Percentiles rank a stretch among this genome's conserved stretches.
These are phyloP conservation scores for Eucalyptus sp. DNA, from an alignment of 345 rosid species.

Conservation along the genomic window DNA sequence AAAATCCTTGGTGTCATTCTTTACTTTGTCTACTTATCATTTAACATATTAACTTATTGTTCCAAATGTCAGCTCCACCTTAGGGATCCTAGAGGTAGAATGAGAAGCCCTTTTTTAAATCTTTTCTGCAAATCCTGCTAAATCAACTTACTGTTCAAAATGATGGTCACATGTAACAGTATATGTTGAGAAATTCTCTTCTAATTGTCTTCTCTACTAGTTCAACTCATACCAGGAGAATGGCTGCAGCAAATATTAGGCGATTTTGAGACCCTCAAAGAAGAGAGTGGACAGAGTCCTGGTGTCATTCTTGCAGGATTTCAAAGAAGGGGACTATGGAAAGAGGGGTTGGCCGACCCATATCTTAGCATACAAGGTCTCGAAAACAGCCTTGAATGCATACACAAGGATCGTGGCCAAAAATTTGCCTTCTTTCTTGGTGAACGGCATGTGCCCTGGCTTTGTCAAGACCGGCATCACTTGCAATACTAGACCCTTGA, in stretches of 20 bases:
- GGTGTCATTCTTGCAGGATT: background rate
- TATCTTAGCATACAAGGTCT: background rate
- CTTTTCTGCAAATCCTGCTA: background rate
- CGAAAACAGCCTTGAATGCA: conserved; percentile 24
- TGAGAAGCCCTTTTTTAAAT: background rate
- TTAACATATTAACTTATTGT: accelerated
- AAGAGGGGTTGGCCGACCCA: conserved; percentile 9
- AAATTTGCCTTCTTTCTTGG: background rate
- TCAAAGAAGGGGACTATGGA: background rate
- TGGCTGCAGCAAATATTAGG: background rate
- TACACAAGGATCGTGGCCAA: conserved; percentile 19
- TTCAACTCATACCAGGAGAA: conserved; percentile 2
- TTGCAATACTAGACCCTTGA: background rate
- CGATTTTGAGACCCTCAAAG: conserved; percentile 8
- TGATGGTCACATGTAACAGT: background rate
- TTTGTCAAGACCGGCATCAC: conserved; percentile 20
- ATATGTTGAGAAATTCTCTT: background rate
- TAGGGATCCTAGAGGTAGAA: conserved; percentile 10
- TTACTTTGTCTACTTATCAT: too few relatives aligned
- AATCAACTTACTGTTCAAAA: background rate
- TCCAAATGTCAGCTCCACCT: conserved; percentile 4
- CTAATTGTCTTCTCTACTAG: background rate
- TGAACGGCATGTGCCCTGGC: conserved; percentile 10
- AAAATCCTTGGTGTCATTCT: too few relatives aligned
- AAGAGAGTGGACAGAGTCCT: conserved; percentile 13